phyloP scores from a whole-genome alignment of 2,329 filamentous ascomycete species.

The Tolypocladium pustulatum region DNA sequence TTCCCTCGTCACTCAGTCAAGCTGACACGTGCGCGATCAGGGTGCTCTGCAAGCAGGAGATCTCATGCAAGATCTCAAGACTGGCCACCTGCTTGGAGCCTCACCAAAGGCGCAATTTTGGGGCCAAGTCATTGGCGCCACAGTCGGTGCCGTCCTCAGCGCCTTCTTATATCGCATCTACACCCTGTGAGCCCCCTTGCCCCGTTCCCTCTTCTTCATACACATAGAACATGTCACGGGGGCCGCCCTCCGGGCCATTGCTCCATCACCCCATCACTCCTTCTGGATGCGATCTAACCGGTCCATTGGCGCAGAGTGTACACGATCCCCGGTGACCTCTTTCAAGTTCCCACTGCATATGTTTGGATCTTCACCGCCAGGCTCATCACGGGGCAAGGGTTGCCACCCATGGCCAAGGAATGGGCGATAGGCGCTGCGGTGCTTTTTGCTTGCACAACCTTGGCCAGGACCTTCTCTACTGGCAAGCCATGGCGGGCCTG shows the following conservation, averaged over 20 bases:
- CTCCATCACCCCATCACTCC: background rate
- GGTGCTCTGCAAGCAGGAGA: constrained; percentile 90
- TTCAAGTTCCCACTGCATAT: constrained; percentile 88
- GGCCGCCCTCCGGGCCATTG: background rate
- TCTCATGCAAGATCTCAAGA: constrained; percentile 95
- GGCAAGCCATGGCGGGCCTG: constrained; percentile 58
- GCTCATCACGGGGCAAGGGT: constrained; percentile 79
- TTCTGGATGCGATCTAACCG: background rate
- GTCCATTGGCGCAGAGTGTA: constrained; percentile 52
- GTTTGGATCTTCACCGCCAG: constrained; percentile 97
- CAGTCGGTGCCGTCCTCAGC: constrained; percentile 75
- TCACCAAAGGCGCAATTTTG: constrained; percentile 93
- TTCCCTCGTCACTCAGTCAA: background rate
- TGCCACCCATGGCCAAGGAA: constrained; percentile 74
- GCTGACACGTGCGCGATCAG: constrained; percentile 11
- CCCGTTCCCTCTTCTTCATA: background rate
- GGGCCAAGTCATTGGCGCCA: constrained; percentile 86
- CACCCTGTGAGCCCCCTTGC: constrained; percentile 35
- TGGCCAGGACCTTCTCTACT: constrained; percentile 50
- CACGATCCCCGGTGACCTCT: constrained; percentile 74
- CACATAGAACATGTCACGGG: background rate
- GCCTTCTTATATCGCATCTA: constrained; percentile 86
- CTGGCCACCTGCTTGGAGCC: constrained; percentile 83
- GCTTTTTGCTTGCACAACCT: constrained; percentile 63
- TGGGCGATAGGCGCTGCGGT: constrained; percentile 67